These are phyloP conservation scores for Lactarius deliciosus DNA, from an alignment of 768 basidiomycete genomes.

Conservation along the genomic window DNA sequence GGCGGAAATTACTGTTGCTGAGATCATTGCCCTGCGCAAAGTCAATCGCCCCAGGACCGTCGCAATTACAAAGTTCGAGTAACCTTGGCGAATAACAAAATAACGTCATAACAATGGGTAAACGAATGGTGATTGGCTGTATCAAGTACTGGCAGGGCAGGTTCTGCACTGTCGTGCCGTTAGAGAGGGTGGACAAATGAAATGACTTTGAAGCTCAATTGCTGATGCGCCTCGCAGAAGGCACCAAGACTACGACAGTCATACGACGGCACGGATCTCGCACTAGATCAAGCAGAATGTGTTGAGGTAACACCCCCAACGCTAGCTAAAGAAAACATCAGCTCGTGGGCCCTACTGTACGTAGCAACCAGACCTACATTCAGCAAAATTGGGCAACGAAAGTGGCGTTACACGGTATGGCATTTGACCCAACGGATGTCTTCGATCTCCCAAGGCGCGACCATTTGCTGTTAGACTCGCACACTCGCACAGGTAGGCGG, in stretches of 20 bases:
- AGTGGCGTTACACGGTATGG: conserved; percentile 42
- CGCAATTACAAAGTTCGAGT: conserved; percentile 47
- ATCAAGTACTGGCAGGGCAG: conserved; percentile 78
- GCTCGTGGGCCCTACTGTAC: conserved; percentile 20
- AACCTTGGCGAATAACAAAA: conserved; percentile 47
- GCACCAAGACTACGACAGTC: conserved; percentile 53
- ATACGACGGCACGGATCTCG: too few relatives aligned
- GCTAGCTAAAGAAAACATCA: conserved; percentile 49
- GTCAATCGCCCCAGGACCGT: conserved; percentile 78
- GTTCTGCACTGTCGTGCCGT: conserved; percentile 66
- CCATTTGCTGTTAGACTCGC: conserved; percentile 26
- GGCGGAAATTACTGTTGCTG: conserved; percentile 44
- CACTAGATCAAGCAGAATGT: conserved; percentile 41
- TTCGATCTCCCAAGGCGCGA: conserved; percentile 50
- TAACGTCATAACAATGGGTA: conserved; percentile 14
- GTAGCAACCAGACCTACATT: conserved; percentile 48
- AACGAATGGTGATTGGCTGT: conserved; percentile 29
- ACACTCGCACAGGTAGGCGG: conserved; percentile 77
- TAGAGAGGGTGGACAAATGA: conserved; percentile 60
- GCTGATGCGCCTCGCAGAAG: conserved; percentile 52
- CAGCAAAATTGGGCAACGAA: conserved; percentile 75
- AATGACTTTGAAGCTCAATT: conserved; percentile 46
- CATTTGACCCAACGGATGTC: conserved; percentile 27
- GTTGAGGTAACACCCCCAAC: conserved; percentile 78
- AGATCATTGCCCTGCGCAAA: conserved; percentile 71